phyloP scores from a whole-genome alignment of 805 yeast species.

The Wickerhamomyces sydowiorum region DNA sequence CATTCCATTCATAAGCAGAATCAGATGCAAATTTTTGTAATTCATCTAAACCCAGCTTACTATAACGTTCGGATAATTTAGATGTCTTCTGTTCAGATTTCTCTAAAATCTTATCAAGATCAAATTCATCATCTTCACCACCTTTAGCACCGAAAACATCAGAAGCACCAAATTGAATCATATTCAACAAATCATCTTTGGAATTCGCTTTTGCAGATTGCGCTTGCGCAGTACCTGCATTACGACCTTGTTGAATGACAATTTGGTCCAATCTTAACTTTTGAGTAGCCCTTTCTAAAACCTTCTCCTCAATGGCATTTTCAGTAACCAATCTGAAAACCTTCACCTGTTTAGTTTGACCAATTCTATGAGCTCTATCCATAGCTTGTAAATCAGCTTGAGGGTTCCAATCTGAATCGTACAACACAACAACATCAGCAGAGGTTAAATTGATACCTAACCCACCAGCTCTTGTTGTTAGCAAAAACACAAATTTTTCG shows the following conservation, averaged over 20 bases:
- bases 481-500: constrained; percentile 63
- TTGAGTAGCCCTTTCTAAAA: constrained; percentile 76
- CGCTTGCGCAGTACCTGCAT: constrained; percentile 22
- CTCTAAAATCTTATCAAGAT: constrained; percentile 55
- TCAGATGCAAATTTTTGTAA: constrained; percentile 70
- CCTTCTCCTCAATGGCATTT: constrained; percentile 79
- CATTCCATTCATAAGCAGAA: constrained; percentile 85
- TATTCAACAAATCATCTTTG: constrained; percentile 68
- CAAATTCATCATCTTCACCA: constrained; percentile 39
- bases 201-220: constrained; percentile 36
- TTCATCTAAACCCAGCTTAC: constrained; percentile 67
- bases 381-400: constrained; percentile 86
- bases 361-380: constrained; percentile 88
- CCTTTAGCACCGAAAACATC: constrained; percentile 39
- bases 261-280: constrained; percentile 73
- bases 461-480: constrained; percentile 89
- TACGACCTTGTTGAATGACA: constrained; percentile 74
- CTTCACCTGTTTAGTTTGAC: constrained; percentile 78
- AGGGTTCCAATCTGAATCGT: constrained; percentile 85
- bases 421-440: constrained; percentile 74
- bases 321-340: constrained; percentile 76
- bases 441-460: constrained; percentile 76
- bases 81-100: constrained; percentile 60
- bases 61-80: constrained; percentile 56
- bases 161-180: constrained; percentile 83